phyloP scores from a whole-genome alignment of 2,329 filamentous ascomycete species.

The Diaporthe vaccinii region DNA sequence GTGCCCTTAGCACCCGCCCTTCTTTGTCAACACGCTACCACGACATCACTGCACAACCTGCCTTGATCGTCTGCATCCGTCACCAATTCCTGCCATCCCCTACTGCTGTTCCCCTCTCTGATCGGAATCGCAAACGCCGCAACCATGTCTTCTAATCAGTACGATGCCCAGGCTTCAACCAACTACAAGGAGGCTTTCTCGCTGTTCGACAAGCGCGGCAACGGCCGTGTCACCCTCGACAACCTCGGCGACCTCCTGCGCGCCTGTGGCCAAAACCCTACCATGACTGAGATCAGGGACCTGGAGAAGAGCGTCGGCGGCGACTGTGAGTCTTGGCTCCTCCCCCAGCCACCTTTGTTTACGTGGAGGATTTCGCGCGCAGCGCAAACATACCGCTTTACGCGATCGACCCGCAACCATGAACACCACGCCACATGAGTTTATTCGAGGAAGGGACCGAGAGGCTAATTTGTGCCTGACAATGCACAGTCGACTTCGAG shows the following conservation, averaged over 20 bases:
- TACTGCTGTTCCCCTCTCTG: not conserved
- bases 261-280: slow-evolving; percentile 98
- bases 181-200: slow-evolving; percentile 99
- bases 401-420: not conserved
- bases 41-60: slow-evolving; percentile 7
- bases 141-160: slow-evolving; percentile 65
- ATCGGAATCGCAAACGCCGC: slow-evolving; percentile 4
- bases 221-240: slow-evolving; percentile 88
- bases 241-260: slow-evolving; percentile 93
- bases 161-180: slow-evolving; percentile 77
- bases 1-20: not conserved
- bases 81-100: not conserved
- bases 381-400: not conserved
- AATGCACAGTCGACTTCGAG: slow-evolving; percentile 88
- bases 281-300: slow-evolving; percentile 90
- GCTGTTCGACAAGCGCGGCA: slow-evolving; percentile 99
- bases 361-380: not conserved
- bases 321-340: slow-evolving; percentile 82
- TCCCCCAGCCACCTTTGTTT: slow-evolving; percentile 26
- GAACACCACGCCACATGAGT: not conserved
- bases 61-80: slow-evolving; percentile 1
- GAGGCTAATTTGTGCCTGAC: slow-evolving; percentile 37
- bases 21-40: slow-evolving; percentile 9
- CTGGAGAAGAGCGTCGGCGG: slow-evolving; percentile 90
- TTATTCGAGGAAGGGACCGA: not conserved